Evolutionary conservation across 495 filamentous ascomycete species (phyloP).

Genomic region (Lasiosphaeria ovina): DNA sequence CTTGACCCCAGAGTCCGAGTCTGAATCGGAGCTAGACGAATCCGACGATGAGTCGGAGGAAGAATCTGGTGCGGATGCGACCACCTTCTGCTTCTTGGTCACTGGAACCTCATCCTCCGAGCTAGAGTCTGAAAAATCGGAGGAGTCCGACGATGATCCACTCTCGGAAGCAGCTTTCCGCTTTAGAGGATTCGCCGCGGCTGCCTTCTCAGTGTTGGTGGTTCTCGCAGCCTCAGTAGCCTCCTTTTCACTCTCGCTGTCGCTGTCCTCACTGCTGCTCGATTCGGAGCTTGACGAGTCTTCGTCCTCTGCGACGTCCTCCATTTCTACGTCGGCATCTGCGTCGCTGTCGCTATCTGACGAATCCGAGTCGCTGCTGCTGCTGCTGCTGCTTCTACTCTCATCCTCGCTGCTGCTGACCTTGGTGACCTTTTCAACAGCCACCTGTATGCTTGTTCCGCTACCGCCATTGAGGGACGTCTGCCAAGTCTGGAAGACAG

Average conservation of each 20-base stretch:
- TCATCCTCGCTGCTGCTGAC: constrained; percentile 31
- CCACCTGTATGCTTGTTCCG: constrained; percentile 32
- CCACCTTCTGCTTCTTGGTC: constrained; percentile 30
- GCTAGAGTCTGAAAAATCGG: constrained; percentile 28
- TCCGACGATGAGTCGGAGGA: constrained; percentile 36
- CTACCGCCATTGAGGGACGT: constrained; percentile 32
- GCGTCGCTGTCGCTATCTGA: constrained; percentile 55
- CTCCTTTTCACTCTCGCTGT: constrained; percentile 59
- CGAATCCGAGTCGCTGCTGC: constrained; percentile 10
- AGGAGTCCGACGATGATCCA: constrained; percentile 45
- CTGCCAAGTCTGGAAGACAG: constrained; percentile 48
- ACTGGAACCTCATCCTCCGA: constrained; percentile 39
- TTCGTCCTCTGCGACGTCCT: constrained; percentile 43
- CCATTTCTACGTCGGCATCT: constrained; percentile 62
- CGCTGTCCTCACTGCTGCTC: constrained; percentile 55
- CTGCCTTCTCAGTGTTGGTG: constrained; percentile 18
- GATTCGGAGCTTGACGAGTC: constrained; percentile 38
- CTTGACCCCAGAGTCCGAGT: constrained; percentile 37
- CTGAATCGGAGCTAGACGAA: constrained; percentile 41
- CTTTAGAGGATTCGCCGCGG: constrained; percentile 50
- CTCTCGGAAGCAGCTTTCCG: constrained; percentile 59
- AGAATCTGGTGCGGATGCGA: constrained; percentile 17
- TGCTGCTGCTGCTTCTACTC: constrained; percentile 31
- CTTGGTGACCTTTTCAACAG: constrained; percentile 37
- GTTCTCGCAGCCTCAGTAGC: constrained; percentile 45